These are phyloP conservation scores for Hemisphaericaspora xylofermentans DNA, from an alignment of 1,139 yeast genomes.

Conservation along the genomic window DNA sequence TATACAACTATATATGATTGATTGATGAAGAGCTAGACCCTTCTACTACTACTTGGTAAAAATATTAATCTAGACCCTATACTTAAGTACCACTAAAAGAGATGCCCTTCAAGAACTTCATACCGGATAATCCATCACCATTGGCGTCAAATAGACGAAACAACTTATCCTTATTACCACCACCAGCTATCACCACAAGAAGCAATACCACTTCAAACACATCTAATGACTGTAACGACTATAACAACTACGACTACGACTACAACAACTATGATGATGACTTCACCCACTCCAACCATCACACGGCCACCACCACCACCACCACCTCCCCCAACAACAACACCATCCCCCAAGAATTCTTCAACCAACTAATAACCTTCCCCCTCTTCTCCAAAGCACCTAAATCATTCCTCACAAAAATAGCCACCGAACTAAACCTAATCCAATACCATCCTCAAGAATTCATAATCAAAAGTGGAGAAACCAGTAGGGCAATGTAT, in stretches of 20 bases:
- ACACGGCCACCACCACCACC: neutral
- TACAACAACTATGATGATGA: slow-evolving; percentile 1
- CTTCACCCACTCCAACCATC: slow-evolving; percentile 1
- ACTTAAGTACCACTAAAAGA: no score
- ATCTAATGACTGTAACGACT: neutral
- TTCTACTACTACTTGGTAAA: no score
- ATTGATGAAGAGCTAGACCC: no score
- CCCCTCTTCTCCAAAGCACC: slow-evolving; percentile 69
- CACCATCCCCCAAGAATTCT: slow-evolving; percentile 50
- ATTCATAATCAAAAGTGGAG: slow-evolving; percentile 67
- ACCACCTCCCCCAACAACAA: slow-evolving; percentile 6
- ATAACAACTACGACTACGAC: slow-evolving; percentile 1
- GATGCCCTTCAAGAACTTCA: slow-evolving; percentile 10
- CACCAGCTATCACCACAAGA: neutral
- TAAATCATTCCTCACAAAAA: slow-evolving; percentile 55
- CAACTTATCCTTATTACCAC: neutral
- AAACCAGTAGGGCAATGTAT: slow-evolving; percentile 75
- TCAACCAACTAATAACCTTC: slow-evolving; percentile 54
- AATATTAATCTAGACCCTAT: no score
- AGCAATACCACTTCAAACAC: neutral
- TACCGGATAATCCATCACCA: slow-evolving; percentile 25
- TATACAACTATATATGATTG: no score
- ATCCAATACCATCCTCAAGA: slow-evolving; percentile 67
- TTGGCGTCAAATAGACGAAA: slow-evolving; percentile 6
- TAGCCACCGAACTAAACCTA: slow-evolving; percentile 57